Base-by-base conservation (phyloP, 768 basidiomycete species). In the Tephrocybe sp. region DNA sequence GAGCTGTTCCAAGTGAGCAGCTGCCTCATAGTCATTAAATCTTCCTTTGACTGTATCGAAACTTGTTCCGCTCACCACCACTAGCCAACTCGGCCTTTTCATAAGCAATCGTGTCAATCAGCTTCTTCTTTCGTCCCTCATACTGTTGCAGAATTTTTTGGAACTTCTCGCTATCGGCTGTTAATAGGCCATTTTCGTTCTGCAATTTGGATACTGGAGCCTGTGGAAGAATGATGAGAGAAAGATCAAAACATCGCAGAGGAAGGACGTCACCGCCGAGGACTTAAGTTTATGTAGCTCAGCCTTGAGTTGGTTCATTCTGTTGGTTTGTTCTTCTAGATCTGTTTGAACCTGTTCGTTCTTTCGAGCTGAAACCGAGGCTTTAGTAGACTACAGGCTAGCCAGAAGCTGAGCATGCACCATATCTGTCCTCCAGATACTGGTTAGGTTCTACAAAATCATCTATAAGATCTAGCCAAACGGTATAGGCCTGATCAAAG, bases 151-250 rank as follows among this genome's bases (percentile, higher is more conserved):
- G 75, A 49, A 88, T 86, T 54, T 84, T 83, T 58, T 85, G 83
- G 56, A 91, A 86, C 65, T 93, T 93, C 52, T 86, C 79, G 62
- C 81, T 78, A 65, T 97, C 93, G 20, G 77, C 77, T 55, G 80
- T 80, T 41, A 93, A 75, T 36, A 84, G 73, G 3, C 79, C 77
- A 51, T 86, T 81, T 37, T 81, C 78, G 33, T 80, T 78, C 61
- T 83, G 75, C 18, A 89, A 73, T 53, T 85, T 81, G 45, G 79
- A 73, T 3, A 88, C 72, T 15, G 85, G 85, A 10, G 85, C 77
- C 85, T 86, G 50, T 17, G 17, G 28, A 44, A 25, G 24, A 10
- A 44, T 28, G 36, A 55, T 38, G 48, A 33, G 50, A 33, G 24
- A 17, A 46, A 30, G 33, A 39, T 30, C 28, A 45, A 32, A 42